Conservation (phyloP, 139 green algal species). For the Penium margaritaceum region DNA sequence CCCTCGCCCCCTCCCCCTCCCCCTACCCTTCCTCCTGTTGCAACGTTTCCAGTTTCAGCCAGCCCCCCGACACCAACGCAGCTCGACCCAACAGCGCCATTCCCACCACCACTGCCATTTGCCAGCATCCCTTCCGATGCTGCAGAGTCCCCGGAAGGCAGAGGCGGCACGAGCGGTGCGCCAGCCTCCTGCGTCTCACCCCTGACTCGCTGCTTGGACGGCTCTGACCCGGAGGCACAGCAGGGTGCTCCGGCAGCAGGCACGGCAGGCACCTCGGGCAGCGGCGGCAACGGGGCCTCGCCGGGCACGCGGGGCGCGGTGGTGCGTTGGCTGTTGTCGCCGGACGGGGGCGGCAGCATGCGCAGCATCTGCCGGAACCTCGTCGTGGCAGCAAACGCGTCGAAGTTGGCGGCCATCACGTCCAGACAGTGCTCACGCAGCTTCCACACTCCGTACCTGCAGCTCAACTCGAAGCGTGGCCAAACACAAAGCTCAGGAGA, state of each 20-base stretch:
- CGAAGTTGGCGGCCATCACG: conserved; percentile 40
- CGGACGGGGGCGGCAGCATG: conserved; percentile 19
- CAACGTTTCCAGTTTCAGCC: too few relatives aligned
- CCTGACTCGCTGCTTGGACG: neutral
- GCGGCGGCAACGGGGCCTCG: neutral
- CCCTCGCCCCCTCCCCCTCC: conserved; percentile 5
- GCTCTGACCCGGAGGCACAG: too few relatives aligned
- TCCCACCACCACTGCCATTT: neutral
- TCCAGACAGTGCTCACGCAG: conserved; percentile 40
- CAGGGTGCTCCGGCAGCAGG: too few relatives aligned
- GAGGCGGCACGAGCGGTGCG: too few relatives aligned
- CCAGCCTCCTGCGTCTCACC: neutral
- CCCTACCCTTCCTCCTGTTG: too few relatives aligned
- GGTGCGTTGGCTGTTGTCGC: conserved; percentile 11
- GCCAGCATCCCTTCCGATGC: too few relatives aligned
- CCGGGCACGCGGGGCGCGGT: conserved; percentile 9
- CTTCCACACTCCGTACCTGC: conserved; percentile 41
- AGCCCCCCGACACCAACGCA: neutral
- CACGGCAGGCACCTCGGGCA: too few relatives aligned
- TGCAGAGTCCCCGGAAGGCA: too few relatives aligned
- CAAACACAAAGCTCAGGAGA: too few relatives aligned
- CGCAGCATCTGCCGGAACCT: conserved; percentile 28
- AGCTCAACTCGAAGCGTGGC: too few relatives aligned
- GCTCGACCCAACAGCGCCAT: neutral
- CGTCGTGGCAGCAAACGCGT: conserved; percentile 24